A percentile compares a stretch with the other conserved stretches of the same genome.
Evolutionary conservation across 2,329 filamentous ascomycete genomes (phyloP).

Genomic region (Scytalidium sp.): DNA sequence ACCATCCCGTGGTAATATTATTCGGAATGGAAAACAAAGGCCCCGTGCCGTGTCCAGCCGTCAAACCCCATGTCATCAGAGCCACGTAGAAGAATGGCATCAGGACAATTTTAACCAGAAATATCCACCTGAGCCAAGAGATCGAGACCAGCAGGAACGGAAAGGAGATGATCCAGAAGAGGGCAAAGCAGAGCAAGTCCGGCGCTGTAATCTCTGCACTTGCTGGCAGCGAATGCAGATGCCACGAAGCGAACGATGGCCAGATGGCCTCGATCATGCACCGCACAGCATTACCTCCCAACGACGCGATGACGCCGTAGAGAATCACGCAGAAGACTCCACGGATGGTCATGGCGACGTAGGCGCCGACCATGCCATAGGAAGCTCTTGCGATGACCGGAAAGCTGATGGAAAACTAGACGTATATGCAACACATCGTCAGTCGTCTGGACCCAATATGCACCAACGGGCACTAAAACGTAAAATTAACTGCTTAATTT

Average conservation of each 20-base stretch:
- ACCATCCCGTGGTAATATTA: not conserved
- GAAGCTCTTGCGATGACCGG: slow-evolving; percentile 40
- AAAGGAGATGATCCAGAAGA: slow-evolving; percentile 28
- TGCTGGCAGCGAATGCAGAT: slow-evolving; percentile 45
- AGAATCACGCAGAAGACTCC: slow-evolving; percentile 18
- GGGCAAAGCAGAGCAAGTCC: slow-evolving; percentile 52
- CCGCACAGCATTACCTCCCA: slow-evolving; percentile 27
- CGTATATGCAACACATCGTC: not conserved
- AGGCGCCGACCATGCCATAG: slow-evolving; percentile 41
- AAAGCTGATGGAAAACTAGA: slow-evolving; percentile 33
- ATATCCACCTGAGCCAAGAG: slow-evolving; percentile 44
- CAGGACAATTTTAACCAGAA: slow-evolving; percentile 43
- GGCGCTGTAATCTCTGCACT: slow-evolving; percentile 51
- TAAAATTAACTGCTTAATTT: too few species aligned
- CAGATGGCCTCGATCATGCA: slow-evolving; percentile 43
- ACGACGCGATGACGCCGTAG: not conserved
- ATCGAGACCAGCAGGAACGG: slow-evolving; percentile 46
- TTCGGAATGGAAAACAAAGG: not conserved
- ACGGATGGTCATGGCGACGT: slow-evolving; percentile 34
- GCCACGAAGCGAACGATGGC: slow-evolving; percentile 46
- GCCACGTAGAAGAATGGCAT: slow-evolving; percentile 19
- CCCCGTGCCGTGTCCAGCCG: slow-evolving; percentile 7
- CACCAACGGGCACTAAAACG: too few species aligned
- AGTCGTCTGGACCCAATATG: slow-evolving; percentile 30
- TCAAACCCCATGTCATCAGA: slow-evolving; percentile 19